Conservation (phyloP, 805 yeast genomes). For the Saccharomycopsis malanga region DNA sequence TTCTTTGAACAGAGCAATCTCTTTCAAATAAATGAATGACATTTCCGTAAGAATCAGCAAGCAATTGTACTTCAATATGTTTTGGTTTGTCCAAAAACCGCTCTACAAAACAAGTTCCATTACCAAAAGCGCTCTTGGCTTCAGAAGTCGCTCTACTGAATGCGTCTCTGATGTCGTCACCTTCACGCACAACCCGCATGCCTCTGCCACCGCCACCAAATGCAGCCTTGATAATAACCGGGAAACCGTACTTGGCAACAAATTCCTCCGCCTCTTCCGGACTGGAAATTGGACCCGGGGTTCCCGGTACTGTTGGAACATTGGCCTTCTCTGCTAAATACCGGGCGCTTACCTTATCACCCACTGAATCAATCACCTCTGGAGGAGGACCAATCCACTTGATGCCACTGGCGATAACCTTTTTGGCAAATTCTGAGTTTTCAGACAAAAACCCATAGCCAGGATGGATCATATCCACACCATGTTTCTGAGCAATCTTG, state of each 20-base stretch:
- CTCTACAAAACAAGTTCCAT: slow-evolving; percentile 97
- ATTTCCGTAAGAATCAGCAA: slow-evolving; percentile 91
- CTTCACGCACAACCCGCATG: slow-evolving; percentile 98
- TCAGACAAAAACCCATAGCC: slow-evolving; percentile 90
- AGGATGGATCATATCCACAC: slow-evolving; percentile 84
- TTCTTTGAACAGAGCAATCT: slow-evolving; percentile 99
- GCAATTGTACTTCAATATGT: slow-evolving; percentile 94
- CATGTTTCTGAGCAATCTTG: slow-evolving; percentile 68
- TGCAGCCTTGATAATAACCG: slow-evolving; percentile 97
- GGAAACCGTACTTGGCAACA: slow-evolving; percentile 81
- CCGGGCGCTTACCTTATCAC: slow-evolving; percentile 96
- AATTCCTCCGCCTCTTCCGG: slow-evolving; percentile 73
- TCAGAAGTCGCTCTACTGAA: slow-evolving; percentile 90
- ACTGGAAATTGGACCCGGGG: slow-evolving; percentile 89
- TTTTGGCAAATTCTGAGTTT: slow-evolving; percentile 87
- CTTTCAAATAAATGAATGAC: slow-evolving; percentile 94
- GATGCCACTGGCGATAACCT: slow-evolving; percentile 84
- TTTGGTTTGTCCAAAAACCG: slow-evolving; percentile 92
- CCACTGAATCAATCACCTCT: slow-evolving; percentile 84
- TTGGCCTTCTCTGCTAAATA: slow-evolving; percentile 69
- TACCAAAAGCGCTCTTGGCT: slow-evolving; percentile 93
- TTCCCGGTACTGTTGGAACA: slow-evolving; percentile 96
- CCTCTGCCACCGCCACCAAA: slow-evolving; percentile 99
- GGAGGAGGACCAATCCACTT: slow-evolving; percentile 95
- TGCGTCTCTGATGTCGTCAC: slow-evolving; percentile 88